These are phyloP conservation scores for Flaveria ramosissima DNA, from an alignment of 129 eudicot genomes.

Conservation along the genomic window DNA sequence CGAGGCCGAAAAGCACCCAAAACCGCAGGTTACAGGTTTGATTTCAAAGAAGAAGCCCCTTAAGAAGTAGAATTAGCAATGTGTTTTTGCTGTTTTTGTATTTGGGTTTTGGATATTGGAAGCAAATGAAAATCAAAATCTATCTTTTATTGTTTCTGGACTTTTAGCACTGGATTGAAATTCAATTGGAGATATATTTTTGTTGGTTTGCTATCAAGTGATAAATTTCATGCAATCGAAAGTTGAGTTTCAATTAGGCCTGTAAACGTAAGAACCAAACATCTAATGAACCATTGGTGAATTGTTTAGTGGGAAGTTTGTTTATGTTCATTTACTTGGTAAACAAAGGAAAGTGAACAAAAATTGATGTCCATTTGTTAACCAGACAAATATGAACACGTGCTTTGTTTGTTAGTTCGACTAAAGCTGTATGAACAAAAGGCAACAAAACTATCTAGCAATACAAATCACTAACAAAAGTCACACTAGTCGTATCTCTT, in stretches of 20 bases:
- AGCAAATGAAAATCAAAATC: constrained; percentile 1
- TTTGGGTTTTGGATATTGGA: constrained; percentile 22
- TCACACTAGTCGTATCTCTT: too few relatives aligned
- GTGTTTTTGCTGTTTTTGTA: constrained; percentile 13
- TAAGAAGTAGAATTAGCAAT: constrained; percentile 29
- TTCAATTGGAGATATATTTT: constrained; percentile 12
- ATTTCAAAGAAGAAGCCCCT: constrained; percentile 20
- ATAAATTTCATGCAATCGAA: background rate
- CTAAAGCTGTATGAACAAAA: too few relatives aligned
- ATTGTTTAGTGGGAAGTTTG: too few relatives aligned
- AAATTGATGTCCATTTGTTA: too few relatives aligned
- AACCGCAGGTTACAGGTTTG: constrained; percentile 32
- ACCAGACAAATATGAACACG: too few relatives aligned
- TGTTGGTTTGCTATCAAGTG: constrained; percentile 16
- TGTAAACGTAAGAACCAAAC: too few relatives aligned
- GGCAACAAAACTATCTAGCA: too few relatives aligned
- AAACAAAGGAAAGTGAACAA: too few relatives aligned
- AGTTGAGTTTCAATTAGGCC: background rate
- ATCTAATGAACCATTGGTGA: too few relatives aligned
- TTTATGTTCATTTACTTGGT: too few relatives aligned
- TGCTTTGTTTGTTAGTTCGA: too few relatives aligned
- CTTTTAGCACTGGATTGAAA: constrained; percentile 16
- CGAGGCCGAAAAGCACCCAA: constrained; percentile 31
- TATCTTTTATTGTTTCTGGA: background rate
- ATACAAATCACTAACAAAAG: too few relatives aligned